Base-by-base conservation (phyloP, 2,329 filamentous ascomycete genomes). In the Phialocephala sp. region DNA sequence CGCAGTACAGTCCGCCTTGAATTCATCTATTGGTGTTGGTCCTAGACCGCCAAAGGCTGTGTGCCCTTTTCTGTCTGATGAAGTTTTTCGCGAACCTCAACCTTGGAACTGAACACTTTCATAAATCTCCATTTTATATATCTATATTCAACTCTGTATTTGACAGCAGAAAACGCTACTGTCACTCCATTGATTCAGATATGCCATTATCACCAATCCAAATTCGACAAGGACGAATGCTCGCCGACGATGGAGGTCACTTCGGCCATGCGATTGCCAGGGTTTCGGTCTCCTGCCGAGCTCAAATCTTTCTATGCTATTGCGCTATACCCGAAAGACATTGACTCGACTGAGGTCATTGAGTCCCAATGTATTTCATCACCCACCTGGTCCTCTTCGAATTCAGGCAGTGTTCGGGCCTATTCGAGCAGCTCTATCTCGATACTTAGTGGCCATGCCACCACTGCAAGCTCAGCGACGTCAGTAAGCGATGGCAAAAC, bases 161-260 rank as follows among this genome's bases (percentile, higher is more conserved):
- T 15, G 41, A 43, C 15, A 50, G 8, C 4, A 50, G 11, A 50
- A 41, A 18, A 18, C 15, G 11, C 12, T 41, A 14, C 37, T 41
- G 12, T 22, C n/a, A n/a, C n/a, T 50, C n/a, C 22, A 50, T 24
- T 11, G 1, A 50, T 50, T n/a, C n/a, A n/a, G 45, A 50, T 24
- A 50, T 50, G 45, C 45, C 45, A 50, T 22, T 50, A 20, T 24
- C 45, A 50, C 45, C 45, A 50, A 24, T 50, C 20, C 45, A 50
- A n/a, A 3, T 50, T 50, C 45, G n/a, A n/a, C n/a, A 24, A 50
- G 45, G 45, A 50, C 45, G 45, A n/a, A 50, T 50, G n/a, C 20
- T 50, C n/a, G 45, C 22, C n/a, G 45, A 50, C n/a, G 45, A 50
- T 50, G 45, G 45, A n/a, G n/a, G 45, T 22, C 20, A 24, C 18